phyloP scores from a whole-genome alignment of 2,329 filamentous ascomycete genomes.

The Monilinia polystroma region DNA sequence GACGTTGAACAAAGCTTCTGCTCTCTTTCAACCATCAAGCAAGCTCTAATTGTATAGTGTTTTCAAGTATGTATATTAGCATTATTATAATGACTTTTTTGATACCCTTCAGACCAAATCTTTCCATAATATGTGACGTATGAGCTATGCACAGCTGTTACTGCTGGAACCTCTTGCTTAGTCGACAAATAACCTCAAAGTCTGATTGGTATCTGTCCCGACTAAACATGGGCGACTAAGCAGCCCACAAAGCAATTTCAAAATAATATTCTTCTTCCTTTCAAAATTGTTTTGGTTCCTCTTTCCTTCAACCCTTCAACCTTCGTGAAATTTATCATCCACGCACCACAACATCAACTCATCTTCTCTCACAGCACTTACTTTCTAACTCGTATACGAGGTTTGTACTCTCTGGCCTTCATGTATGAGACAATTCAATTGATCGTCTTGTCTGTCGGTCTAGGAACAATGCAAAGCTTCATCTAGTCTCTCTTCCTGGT shows the following conservation, averaged over 20 bases:
- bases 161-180: not conserved
- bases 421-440: not conserved
- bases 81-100: slow-evolving; percentile 17
- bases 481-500: not conserved
- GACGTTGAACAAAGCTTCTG: slow-evolving; percentile 58
- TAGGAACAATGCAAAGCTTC: not conserved
- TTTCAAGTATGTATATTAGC: slow-evolving; percentile 19
- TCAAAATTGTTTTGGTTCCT: not conserved
- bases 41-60: slow-evolving; percentile 45
- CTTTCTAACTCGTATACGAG: not conserved
- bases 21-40: slow-evolving; percentile 54
- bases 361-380: not conserved
- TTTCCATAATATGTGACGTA: not conserved
- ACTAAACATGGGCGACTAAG: not conserved
- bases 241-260: not conserved
- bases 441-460: not conserved
- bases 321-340: not conserved
- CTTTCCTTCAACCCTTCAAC: not conserved
- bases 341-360: not conserved
- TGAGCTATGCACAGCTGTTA: not conserved
- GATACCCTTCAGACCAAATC: not conserved
- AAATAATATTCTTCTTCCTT: not conserved
- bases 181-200: not conserved
- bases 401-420: not conserved
- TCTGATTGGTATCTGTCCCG: not conserved